A percentile compares a stretch with the other conserved stretches of the same genome.
phyloP scores from a whole-genome alignment of 148 eudicot species.

The Fallopia convolvulus region DNA sequence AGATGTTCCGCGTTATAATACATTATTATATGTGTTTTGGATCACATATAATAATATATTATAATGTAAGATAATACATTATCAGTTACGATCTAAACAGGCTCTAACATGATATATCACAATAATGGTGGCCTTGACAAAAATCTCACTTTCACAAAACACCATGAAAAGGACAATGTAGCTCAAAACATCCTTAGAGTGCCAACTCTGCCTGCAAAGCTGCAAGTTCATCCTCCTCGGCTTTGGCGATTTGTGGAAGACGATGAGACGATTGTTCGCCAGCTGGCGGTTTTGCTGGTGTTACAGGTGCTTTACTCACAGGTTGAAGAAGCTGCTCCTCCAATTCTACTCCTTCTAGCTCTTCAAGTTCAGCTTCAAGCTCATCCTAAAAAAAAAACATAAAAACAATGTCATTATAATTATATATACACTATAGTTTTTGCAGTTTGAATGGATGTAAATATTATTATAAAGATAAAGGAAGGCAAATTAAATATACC shows the following conservation, averaged over 20 bases:
- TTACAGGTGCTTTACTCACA: conserved; percentile 20
- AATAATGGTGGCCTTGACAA: too few relatives aligned
- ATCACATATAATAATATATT: too few relatives aligned
- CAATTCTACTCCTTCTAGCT: conserved; percentile 25
- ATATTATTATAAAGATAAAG: too few relatives aligned
- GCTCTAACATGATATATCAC: too few relatives aligned
- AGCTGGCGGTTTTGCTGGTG: conserved; percentile 16
- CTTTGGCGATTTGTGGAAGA: conserved; percentile 26
- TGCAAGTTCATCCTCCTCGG: conserved; percentile 63
- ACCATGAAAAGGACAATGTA: too few relatives aligned
- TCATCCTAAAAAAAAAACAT: conserved; percentile 20
- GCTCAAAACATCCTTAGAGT: conserved; percentile 21
- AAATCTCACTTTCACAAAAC: neutral
- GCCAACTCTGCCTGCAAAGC: conserved; percentile 75
- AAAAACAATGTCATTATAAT: neutral
- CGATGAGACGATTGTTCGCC: conserved; percentile 11
- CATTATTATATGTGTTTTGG: too few relatives aligned
- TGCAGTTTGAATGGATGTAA: too few relatives aligned
- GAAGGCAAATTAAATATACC: conserved; percentile 2
- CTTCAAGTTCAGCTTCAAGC: conserved; percentile 35
- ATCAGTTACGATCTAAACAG: too few relatives aligned
- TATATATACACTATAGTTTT: neutral
- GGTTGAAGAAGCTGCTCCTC: conserved; percentile 32
- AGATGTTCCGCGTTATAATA: too few relatives aligned
- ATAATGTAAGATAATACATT: too few relatives aligned